phyloP scores from a whole-genome alignment of 192 early-diverging fungal genomes.

The Dissophora globulifera region DNA sequence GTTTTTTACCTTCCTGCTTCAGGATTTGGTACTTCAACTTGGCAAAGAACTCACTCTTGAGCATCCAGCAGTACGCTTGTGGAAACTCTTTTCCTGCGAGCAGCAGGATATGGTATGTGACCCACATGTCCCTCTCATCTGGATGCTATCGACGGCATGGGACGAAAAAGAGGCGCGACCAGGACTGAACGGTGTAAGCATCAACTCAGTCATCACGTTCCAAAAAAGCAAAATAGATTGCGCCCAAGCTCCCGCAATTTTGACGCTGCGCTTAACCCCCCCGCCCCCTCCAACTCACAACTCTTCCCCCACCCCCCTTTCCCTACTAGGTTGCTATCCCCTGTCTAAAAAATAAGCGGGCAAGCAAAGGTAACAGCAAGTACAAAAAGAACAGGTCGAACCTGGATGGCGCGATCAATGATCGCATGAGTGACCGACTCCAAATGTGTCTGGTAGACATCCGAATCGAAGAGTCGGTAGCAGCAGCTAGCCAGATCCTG shows the following conservation, averaged over 20 bases:
- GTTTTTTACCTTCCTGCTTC: slow-evolving; percentile 29
- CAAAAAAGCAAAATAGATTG: too few species aligned
- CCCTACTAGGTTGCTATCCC: too few species aligned
- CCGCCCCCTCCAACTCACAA: too few species aligned
- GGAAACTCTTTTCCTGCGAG: slow-evolving; percentile 62
- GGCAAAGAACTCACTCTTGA: slow-evolving; percentile 51
- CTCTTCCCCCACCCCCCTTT: too few species aligned
- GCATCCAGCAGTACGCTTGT: slow-evolving; percentile 57
- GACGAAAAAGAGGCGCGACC: not conserved
- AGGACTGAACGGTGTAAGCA: too few species aligned
- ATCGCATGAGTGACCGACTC: slow-evolving; percentile 4
- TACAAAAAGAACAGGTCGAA: too few species aligned
- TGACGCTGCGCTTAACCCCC: too few species aligned
- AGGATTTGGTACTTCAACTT: slow-evolving; percentile 61
- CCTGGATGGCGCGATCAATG: slow-evolving; percentile 42
- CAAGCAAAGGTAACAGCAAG: too few species aligned
- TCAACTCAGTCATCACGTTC: too few species aligned
- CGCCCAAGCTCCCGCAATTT: too few species aligned
- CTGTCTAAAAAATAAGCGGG: too few species aligned
- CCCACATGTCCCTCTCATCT: slow-evolving; percentile 49
- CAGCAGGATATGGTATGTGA: slow-evolving; percentile 61
- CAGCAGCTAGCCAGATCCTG: slow-evolving; percentile 54
- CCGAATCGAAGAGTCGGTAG: slow-evolving; percentile 63
- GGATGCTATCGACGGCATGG: too few species aligned
- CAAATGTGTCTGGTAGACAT: slow-evolving; percentile 38